Conservation (phyloP, 2,329 filamentous ascomycete species). For the Emericellopsis cladophorae region DNA sequence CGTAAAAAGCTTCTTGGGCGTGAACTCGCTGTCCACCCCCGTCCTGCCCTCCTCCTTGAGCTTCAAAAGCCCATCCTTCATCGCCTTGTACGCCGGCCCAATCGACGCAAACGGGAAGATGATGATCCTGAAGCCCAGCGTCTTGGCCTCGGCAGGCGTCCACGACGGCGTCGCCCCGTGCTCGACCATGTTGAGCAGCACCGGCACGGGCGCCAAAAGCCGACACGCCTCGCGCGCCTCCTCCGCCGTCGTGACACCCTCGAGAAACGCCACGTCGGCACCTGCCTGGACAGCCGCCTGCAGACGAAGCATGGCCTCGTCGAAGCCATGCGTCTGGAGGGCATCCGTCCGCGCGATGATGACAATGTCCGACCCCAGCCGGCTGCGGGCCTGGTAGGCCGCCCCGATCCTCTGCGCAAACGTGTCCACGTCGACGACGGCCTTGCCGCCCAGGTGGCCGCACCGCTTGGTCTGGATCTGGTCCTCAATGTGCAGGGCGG, state of each 20-base stretch:
- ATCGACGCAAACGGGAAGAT: constrained; percentile 41
- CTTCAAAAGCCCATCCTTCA: constrained; percentile 20
- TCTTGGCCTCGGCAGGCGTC: constrained; percentile 35
- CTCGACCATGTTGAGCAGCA: constrained; percentile 45
- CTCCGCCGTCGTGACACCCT: constrained; percentile 39
- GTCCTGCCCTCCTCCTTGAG: constrained; percentile 21
- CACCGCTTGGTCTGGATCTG: constrained; percentile 53
- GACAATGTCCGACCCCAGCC: constrained; percentile 41
- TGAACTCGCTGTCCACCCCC: constrained; percentile 25
- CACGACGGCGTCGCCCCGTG: constrained; percentile 41
- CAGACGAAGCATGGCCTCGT: constrained; percentile 38
- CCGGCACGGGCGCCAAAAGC: constrained; percentile 33
- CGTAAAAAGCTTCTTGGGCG: constrained; percentile 33
- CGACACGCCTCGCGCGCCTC: constrained; percentile 32
- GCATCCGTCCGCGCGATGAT: constrained; percentile 55
- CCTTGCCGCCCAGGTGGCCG: constrained; percentile 50
- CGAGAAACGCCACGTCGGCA: constrained; percentile 47
- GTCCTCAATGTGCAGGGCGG: constrained; percentile 49
- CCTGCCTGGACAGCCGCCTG: constrained; percentile 36
- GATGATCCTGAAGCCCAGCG: constrained; percentile 44
- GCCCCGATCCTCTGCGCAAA: constrained; percentile 46
- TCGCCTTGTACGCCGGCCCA: constrained; percentile 30
- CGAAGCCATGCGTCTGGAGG: constrained; percentile 41
- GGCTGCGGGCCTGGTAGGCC: constrained; percentile 33
- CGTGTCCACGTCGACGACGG: constrained; percentile 36